These are phyloP conservation scores for Backusella psychrophila DNA, from an alignment of 192 early-diverging fungal genomes.

Conservation along the genomic window DNA sequence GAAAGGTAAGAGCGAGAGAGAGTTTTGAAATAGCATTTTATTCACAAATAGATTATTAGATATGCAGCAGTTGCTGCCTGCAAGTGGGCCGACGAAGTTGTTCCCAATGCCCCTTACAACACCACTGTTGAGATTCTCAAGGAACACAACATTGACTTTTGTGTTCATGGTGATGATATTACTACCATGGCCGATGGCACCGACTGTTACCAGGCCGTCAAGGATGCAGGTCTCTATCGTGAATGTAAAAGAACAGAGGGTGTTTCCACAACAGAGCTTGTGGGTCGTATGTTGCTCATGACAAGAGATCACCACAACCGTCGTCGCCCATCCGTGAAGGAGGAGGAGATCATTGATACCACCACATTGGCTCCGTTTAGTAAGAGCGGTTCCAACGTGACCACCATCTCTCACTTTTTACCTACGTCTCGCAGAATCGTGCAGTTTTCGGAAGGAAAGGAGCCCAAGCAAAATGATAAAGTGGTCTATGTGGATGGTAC, in stretches of 20 bases:
- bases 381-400: conserved; percentile 62
- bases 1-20: conserved; percentile 61
- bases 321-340: conserved; percentile 25
- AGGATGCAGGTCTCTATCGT: conserved; percentile 90
- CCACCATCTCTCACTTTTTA: conserved; percentile 81
- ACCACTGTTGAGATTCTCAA: conserved; percentile 86
- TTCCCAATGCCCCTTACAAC: conserved; percentile 88
- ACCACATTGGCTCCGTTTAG: conserved; percentile 58
- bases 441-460: conserved; percentile 84
- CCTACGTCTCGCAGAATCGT: conserved; percentile 84
- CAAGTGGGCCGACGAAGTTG: conserved; percentile 96
- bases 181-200: conserved; percentile 95
- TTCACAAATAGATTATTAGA: conserved; percentile 64
- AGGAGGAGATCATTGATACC: conserved; percentile 44
- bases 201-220: conserved; percentile 95
- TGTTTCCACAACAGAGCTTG: conserved; percentile 94
- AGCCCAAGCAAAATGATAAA: conserved; percentile 73
- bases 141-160: conserved; percentile 88
- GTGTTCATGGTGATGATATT: conserved; percentile 97
- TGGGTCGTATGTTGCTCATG: conserved; percentile 95
- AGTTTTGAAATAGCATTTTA: conserved; percentile 20
- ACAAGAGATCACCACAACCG: conserved; percentile 80
- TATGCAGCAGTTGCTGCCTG: conserved; percentile 94
- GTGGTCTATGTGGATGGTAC: conserved; percentile 97
- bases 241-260: conserved; percentile 96